A percentile compares a stretch with the other conserved stretches of the same genome.
Evolutionary conservation across 2,329 filamentous ascomycete species (phyloP).

Genomic region (Daldinia sp.): DNA sequence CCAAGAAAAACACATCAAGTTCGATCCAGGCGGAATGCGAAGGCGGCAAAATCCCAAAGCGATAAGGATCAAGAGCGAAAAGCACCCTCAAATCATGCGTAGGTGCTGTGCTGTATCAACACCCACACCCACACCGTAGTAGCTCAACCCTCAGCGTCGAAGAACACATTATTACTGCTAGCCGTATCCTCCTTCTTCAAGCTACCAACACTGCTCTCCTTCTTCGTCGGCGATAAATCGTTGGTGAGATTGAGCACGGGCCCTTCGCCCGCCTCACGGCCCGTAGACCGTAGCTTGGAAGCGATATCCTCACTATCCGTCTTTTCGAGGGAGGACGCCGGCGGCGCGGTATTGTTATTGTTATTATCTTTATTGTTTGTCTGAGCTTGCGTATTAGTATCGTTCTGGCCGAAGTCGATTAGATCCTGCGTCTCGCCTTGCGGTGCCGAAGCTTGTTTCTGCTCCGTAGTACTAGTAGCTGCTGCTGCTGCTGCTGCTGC

Average conservation of each 20-base stretch:
- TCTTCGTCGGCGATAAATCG: conserved; percentile 55
- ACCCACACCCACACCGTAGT: too few relatives aligned
- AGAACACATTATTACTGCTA: conserved; percentile 56
- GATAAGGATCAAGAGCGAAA: background rate
- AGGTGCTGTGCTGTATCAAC: too few relatives aligned
- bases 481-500: too few relatives aligned
- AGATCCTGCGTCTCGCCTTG: conserved; percentile 56
- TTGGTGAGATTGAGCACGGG: conserved; percentile 68
- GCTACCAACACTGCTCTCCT: conserved; percentile 15
- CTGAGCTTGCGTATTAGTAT: conserved; percentile 38
- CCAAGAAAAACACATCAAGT: background rate
- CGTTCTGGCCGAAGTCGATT: conserved; percentile 68
- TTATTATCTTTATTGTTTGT: conserved; percentile 11
- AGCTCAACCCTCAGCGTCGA: conserved; percentile 54
- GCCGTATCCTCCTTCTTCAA: conserved; percentile 54
- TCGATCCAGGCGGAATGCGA: background rate
- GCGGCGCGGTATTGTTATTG: too few relatives aligned
- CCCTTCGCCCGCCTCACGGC: conserved; percentile 61
- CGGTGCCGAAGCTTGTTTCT: conserved; percentile 26
- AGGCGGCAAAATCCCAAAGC: background rate
- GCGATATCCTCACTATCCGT: conserved; percentile 56
- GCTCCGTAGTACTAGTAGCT: background rate
- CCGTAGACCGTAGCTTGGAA: conserved; percentile 60
- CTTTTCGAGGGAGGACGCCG: conserved; percentile 13
- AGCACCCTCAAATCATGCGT: background rate